Evolutionary conservation across 495 filamentous ascomycete species (phyloP).

Genomic region (Podospora didyma): DNA sequence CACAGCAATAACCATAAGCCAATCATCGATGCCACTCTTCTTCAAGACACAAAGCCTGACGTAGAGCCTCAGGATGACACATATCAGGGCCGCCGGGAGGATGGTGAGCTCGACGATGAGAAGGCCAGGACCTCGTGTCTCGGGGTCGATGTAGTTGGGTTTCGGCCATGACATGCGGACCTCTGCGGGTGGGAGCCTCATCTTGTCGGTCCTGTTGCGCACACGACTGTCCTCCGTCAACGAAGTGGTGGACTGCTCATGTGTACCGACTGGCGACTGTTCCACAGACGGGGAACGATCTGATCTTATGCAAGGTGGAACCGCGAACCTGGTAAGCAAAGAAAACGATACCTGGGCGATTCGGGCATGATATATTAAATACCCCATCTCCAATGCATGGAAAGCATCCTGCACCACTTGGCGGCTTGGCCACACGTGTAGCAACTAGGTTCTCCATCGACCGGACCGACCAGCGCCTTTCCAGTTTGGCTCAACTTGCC

Average conservation of each 20-base stretch:
- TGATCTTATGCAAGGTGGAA: too few species aligned
- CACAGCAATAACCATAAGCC: conserved; percentile 23
- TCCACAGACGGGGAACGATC: too few species aligned
- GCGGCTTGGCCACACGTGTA: too few species aligned
- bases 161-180: conserved; percentile 48
- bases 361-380: too few species aligned
- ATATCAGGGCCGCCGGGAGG: conserved; percentile 15
- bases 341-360: too few species aligned
- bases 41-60: conserved; percentile 14
- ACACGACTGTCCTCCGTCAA: neutral
- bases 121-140: conserved; percentile 40
- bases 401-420: too few species aligned
- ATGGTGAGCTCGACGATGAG: conserved; percentile 22
- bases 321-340: too few species aligned
- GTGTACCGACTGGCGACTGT: neutral
- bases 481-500: too few species aligned
- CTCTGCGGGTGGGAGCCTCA: conserved; percentile 43
- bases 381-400: too few species aligned
- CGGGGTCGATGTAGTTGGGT: conserved; percentile 53
- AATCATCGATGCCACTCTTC: conserved; percentile 23
- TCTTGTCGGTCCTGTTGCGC: conserved; percentile 11
- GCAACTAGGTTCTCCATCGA: too few species aligned
- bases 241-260: neutral
- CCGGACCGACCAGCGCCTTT: too few species aligned
- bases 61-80: conserved; percentile 21